Evolutionary conservation across 2,329 filamentous ascomycete species (phyloP), one percentile per base, ranked within the genome.

Genomic region (Hymenoscyphus fraxineus): DNA sequence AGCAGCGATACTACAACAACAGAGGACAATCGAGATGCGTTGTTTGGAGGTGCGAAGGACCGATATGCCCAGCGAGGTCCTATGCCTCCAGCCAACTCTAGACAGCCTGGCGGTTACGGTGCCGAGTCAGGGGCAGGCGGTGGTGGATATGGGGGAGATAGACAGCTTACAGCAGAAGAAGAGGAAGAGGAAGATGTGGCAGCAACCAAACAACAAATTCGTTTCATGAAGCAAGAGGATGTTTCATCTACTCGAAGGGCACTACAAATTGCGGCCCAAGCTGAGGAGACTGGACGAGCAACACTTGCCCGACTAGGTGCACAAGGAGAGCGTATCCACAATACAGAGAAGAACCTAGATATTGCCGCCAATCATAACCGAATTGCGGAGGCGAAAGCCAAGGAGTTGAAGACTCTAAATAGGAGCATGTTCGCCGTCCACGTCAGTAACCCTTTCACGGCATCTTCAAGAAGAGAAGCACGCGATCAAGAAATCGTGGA

Each of bases 371-470:
- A 88, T 68, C 88, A 93, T 74, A 91, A 91, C 71, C 85, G 87
- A 64, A 80, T 90, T 65, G 91, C 91, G 0, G 88, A 93, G 70
- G 91, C 93, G 69, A 90, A 91, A 71, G 89, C 92, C 0, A 85
- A 87, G 58, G 92, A 97, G 74, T 80, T 97, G 44, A 94, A 94
- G 80, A 91, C 86, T 0, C 81, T 96, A 59, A 96, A 97, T 77
- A 83, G 89, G 67, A 93, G 89, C 80, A 96, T 97, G 92, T 97
- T 97, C 73, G 90, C 91, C 5, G 85, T 93, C 27, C 89, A 93
- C 73, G 88, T 93, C 32, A 81, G 82, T 61, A 92, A 92, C 71
- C 89, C 89, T 0, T 92, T 97, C 75, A 95, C 91, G 0, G 86
- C 86, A 15, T 86, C 85, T 67, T 84, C 83, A 69, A 84, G 88